Evolutionary conservation across 352 stramenopile species (phyloP).

Genomic region (Blastocystis sp.): DNA sequence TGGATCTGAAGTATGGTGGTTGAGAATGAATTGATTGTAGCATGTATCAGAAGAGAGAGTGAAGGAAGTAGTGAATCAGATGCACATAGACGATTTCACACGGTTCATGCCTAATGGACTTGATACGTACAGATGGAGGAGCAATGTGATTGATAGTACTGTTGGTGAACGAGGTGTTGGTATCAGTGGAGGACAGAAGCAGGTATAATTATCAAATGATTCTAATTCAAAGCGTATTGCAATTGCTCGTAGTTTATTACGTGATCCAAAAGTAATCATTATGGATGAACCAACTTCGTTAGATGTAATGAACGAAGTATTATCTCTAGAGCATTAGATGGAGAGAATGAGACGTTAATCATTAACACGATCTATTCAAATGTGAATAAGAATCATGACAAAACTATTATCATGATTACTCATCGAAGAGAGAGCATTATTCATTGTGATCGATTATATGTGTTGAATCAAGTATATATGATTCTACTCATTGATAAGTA

Average conservation of each 20-base stretch:
- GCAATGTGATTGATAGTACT: not conserved
- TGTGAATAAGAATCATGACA: conserved; percentile 52
- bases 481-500: not conserved
- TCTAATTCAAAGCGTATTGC: conserved; percentile 81
- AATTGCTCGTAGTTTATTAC: conserved; percentile 72
- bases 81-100: conserved; percentile 84
- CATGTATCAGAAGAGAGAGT: conserved; percentile 73
- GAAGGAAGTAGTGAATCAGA: conserved; percentile 71
- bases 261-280: conserved; percentile 73
- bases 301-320: not conserved
- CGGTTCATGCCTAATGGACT: conserved; percentile 78
- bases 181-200: conserved; percentile 86
- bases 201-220: conserved; percentile 75
- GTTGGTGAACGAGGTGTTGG: conserved; percentile 77
- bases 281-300: conserved; percentile 74
- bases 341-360: conserved; percentile 56
- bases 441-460: conserved; percentile 36
- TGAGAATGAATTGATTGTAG: not conserved
- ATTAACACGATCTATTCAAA: conserved; percentile 49
- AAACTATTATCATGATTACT: conserved; percentile 61
- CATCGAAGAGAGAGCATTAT: conserved; percentile 55
- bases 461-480: conserved; percentile 4
- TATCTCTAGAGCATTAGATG: conserved; percentile 16
- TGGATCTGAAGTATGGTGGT: conserved; percentile 67
- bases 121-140: conserved; percentile 68